Percentiles rank a stretch among this genome's conserved stretches.
These are phyloP conservation scores for Phanerodontia chrysosporium DNA, from an alignment of 768 basidiomycete genomes.

Conservation along the genomic window DNA sequence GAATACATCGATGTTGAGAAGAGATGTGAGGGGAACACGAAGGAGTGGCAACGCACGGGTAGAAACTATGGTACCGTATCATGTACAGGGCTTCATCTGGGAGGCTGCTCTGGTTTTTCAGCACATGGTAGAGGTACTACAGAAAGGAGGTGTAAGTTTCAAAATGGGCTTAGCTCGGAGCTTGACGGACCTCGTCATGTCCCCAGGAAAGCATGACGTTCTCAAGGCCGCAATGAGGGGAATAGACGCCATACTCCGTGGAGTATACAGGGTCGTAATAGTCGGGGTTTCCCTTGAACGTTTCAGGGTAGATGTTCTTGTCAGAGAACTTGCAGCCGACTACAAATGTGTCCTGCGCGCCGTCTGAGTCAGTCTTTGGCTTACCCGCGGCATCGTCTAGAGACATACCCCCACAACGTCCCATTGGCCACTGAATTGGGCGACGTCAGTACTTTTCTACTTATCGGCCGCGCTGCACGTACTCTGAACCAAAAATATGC, in stretches of 20 bases:
- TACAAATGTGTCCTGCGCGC: constrained; percentile 60
- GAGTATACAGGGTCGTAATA: constrained; percentile 59
- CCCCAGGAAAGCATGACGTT: constrained; percentile 90
- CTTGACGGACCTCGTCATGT: constrained; percentile 73
- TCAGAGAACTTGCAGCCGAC: constrained; percentile 87
- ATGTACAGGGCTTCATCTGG: constrained; percentile 82
- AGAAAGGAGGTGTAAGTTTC: neutral
- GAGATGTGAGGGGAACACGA: neutral
- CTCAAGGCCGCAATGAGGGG: constrained; percentile 75
- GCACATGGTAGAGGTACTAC: constrained; percentile 79
- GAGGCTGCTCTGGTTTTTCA: constrained; percentile 78
- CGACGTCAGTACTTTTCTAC: neutral
- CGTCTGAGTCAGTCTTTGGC: neutral
- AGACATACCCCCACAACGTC: constrained; percentile 81
- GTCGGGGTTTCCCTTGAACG: constrained; percentile 75
- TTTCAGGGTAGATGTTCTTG: constrained; percentile 76
- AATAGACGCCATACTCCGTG: constrained; percentile 70
- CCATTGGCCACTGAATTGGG: constrained; percentile 68
- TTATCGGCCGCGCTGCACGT: constrained; percentile 10
- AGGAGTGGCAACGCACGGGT: constrained; percentile 49
- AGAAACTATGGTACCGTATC: constrained; percentile 95
- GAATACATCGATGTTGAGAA: neutral
- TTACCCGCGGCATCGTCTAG: neutral
- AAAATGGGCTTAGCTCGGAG: constrained; percentile 4
- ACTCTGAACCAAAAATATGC: constrained; percentile 74